Evolutionary conservation across 2,329 filamentous ascomycete species (phyloP), one percentile per base, ranked within the genome.

Genomic region (Monilinia vaccinii-corymbosi): DNA sequence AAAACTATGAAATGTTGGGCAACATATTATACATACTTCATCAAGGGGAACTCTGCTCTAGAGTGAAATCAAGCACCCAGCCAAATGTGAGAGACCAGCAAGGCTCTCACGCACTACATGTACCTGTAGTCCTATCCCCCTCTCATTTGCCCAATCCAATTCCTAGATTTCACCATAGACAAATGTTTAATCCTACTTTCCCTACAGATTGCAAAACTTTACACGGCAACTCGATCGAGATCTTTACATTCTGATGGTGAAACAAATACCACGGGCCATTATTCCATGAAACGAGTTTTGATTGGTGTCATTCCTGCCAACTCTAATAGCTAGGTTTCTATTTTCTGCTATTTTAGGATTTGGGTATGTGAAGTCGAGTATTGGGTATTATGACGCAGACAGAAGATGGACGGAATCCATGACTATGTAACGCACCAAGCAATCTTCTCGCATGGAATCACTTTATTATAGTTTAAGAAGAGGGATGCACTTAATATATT

Each of bases 11-110:
- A 55, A n/a, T 28, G 44, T 55, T 40, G 38, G 28, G 51, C 51
- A 55, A 55, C 51, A 55, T 55, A 32, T 44, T 55, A 55, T 40
- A 44, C 38, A 45, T 34, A 23, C 25, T 55, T 55, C 23, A 40
- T 21, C 23, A 47, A 23, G 21, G 38, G 44, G 51, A 55, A 23
- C 9, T 28, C 18, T 23, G 21, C n/a, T 44, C 51, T 34, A 44
- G 31, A 32, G 31, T 55, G 18, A 55, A 28, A 55, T 23, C 38
- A 44, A 23, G 28, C 28, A 13, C 28, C 8, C 38, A 16, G 18
- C 51, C 18, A 18, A n/a, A 11, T 13, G n/a, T 34, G 21, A 32
- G 10, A 4, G 51, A 31, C 28, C 10, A 40, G 18, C 11, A 42
- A 53, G 36, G 10, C 18, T 42, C 18, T 21, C 36, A 21, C 25